Evolutionary conservation across 306 rosid species (phyloP).

Genomic region (Gillenia trifoliata): DNA sequence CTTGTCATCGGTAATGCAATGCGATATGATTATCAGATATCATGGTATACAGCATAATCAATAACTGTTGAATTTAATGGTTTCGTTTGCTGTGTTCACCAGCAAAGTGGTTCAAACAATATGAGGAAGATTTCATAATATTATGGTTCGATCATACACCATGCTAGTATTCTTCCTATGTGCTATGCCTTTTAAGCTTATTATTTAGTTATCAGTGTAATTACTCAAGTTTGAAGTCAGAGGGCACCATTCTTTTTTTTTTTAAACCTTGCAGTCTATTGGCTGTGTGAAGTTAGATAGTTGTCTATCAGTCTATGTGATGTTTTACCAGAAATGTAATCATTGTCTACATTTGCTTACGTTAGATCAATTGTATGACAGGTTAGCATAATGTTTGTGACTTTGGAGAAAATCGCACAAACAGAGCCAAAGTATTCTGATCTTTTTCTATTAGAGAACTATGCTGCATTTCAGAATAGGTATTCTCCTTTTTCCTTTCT

Average conservation of each 20-base stretch:
- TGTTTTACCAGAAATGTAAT: not conserved
- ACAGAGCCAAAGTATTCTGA: conserved; percentile 85
- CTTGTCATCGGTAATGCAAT: not conserved
- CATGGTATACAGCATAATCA: not conserved
- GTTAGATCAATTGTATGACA: conserved; percentile 35
- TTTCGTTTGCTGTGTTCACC: not conserved
- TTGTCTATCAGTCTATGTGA: not conserved
- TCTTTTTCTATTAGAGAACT: conserved; percentile 86
- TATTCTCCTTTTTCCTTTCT: conserved; percentile 23
- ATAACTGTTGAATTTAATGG: not conserved
- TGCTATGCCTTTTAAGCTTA: not conserved
- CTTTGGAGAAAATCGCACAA: conserved; percentile 83
- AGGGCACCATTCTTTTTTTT: not conserved
- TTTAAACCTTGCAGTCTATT: not conserved
- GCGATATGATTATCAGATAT: not conserved
- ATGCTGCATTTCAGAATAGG: conserved; percentile 99
- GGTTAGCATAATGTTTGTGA: conserved; percentile 96
- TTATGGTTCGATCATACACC: not conserved
- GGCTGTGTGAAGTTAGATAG: not conserved
- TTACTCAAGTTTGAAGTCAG: not conserved
- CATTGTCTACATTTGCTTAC: not conserved
- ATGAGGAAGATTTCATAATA: not conserved
- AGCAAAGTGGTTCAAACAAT: not conserved
- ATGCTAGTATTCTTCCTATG: not conserved
- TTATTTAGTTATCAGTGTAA: not conserved